These are phyloP conservation scores for Lepidium campestre DNA, from an alignment of 441 rosid species.

Conservation along the genomic window DNA sequence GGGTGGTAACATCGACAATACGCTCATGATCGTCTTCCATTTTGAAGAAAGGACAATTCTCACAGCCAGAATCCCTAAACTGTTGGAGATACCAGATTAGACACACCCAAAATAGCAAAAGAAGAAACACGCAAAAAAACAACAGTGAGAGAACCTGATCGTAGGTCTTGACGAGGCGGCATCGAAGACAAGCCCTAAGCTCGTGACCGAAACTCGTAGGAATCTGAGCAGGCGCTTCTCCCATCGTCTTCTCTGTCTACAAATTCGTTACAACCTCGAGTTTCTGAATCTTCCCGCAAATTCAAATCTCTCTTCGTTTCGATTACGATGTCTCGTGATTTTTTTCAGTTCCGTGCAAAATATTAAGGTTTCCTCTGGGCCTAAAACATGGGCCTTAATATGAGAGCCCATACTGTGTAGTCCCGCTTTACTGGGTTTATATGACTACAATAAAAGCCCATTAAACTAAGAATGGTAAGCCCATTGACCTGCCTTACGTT, in stretches of 20 bases:
- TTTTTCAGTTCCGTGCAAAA: not conserved
- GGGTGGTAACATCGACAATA: slow-evolving; percentile 83
- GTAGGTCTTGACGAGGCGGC: slow-evolving; percentile 92
- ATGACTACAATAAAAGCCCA: not conserved
- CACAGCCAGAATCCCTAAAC: slow-evolving; percentile 95
- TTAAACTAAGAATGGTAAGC: not conserved
- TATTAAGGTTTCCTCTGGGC: not conserved
- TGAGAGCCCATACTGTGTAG: not conserved
- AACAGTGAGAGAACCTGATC: slow-evolving; percentile 55
- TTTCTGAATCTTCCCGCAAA: not conserved
- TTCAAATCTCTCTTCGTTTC: not conserved
- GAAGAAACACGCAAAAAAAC: not conserved
- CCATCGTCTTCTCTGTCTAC: slow-evolving; percentile 32
- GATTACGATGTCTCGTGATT: not conserved
- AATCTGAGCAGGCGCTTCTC: slow-evolving; percentile 76
- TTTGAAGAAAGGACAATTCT: slow-evolving; percentile 86
- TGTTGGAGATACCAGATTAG: slow-evolving; percentile 25
- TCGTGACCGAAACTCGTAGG: slow-evolving; percentile 99
- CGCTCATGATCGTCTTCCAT: slow-evolving; percentile 91
- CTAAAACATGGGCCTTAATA: not conserved
- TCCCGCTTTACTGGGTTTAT: too few relatives aligned
- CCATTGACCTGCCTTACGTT: not conserved
- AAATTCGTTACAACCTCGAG: not conserved
- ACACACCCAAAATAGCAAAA: not conserved
- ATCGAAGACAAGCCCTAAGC: slow-evolving; percentile 92